Percentiles rank a stretch among this genome's conserved stretches.
These are phyloP conservation scores for Citrullus amarus DNA, from an alignment of 306 rosid species.

Conservation along the genomic window DNA sequence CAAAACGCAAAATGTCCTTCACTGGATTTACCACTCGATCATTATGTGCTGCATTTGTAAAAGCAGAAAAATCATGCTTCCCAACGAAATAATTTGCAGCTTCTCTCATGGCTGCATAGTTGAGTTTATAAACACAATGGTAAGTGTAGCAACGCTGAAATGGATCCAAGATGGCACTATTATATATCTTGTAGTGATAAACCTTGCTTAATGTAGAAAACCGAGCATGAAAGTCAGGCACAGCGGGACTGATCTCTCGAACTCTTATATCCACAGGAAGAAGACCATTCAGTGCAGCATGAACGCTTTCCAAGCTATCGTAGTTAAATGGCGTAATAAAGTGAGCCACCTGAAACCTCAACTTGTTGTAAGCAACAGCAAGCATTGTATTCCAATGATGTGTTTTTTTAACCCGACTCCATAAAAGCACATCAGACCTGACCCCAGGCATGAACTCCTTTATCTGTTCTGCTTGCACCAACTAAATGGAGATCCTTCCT, in stretches of 20 bases:
- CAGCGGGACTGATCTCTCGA: slow-evolving; percentile 72
- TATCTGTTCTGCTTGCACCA: slow-evolving; percentile 87
- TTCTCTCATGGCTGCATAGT: slow-evolving; percentile 56
- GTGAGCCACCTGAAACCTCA: slow-evolving; percentile 77
- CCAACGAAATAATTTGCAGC: slow-evolving; percentile 71
- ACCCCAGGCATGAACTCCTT: slow-evolving; percentile 93
- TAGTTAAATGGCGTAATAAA: slow-evolving; percentile 75
- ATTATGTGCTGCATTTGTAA: slow-evolving; percentile 62
- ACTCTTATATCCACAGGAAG: slow-evolving; percentile 84
- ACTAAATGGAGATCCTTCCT: slow-evolving; percentile 66
- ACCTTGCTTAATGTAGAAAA: slow-evolving; percentile 75
- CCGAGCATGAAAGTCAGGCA: slow-evolving; percentile 78
- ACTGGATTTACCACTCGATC: slow-evolving; percentile 63
- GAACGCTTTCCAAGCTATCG: slow-evolving; percentile 47
- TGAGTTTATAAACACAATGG: slow-evolving; percentile 66
- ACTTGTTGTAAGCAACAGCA: slow-evolving; percentile 17
- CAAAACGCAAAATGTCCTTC: slow-evolving; percentile 58
- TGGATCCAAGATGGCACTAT: slow-evolving; percentile 71
- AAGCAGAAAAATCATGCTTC: slow-evolving; percentile 82
- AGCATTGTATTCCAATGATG: neutral
- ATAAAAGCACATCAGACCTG: slow-evolving; percentile 51
- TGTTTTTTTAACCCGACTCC: slow-evolving; percentile 2
- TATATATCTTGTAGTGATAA: slow-evolving; percentile 87
- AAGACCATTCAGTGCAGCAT: slow-evolving; percentile 70
- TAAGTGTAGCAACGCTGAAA: slow-evolving; percentile 62